Conservation (phyloP, 768 basidiomycete species). For the Russula vinacea region DNA sequence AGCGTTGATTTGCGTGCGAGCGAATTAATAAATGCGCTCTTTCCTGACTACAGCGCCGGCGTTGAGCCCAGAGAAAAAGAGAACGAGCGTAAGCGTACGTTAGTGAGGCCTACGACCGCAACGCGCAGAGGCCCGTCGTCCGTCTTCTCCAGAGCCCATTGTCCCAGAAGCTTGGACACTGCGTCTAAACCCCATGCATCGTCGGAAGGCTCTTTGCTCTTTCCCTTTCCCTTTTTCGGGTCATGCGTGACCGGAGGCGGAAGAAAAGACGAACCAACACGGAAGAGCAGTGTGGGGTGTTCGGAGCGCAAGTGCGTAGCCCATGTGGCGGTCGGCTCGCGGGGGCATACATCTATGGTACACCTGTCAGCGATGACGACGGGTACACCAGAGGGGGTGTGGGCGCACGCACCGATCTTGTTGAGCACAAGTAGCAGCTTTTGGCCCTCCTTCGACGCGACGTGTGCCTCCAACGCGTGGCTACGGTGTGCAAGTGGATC, state of each 20-base stretch:
- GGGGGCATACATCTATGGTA: slow-evolving; percentile 69
- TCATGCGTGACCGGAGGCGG: slow-evolving; percentile 38
- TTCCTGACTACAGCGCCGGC: slow-evolving; percentile 57
- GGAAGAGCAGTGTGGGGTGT: slow-evolving; percentile 68
- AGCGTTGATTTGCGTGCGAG: slow-evolving; percentile 52
- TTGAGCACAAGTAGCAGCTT: slow-evolving; percentile 69
- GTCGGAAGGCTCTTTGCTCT: slow-evolving; percentile 44
- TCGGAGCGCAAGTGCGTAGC: slow-evolving; percentile 53
- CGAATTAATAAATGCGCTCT: slow-evolving; percentile 83
- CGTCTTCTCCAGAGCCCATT: slow-evolving; percentile 48
- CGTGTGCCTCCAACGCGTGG: slow-evolving; percentile 55
- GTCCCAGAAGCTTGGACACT: slow-evolving; percentile 48
- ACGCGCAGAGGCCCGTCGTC: slow-evolving; percentile 55
- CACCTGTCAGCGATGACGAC: slow-evolving; percentile 12
- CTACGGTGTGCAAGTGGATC: slow-evolving; percentile 77
- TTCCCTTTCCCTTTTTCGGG: slow-evolving; percentile 39
- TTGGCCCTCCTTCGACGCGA: slow-evolving; percentile 43
- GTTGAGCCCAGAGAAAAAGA: slow-evolving; percentile 6
- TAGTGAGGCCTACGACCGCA: slow-evolving; percentile 80
- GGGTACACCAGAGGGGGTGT: background rate
- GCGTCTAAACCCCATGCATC: slow-evolving; percentile 64
- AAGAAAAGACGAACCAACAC: slow-evolving; percentile 65
- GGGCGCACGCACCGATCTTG: slow-evolving; percentile 68
- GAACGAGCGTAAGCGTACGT: slow-evolving; percentile 48
- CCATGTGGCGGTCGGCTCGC: slow-evolving; percentile 74